phyloP scores from a whole-genome alignment of 1,139 yeast genomes.

The Diutina sp. region DNA sequence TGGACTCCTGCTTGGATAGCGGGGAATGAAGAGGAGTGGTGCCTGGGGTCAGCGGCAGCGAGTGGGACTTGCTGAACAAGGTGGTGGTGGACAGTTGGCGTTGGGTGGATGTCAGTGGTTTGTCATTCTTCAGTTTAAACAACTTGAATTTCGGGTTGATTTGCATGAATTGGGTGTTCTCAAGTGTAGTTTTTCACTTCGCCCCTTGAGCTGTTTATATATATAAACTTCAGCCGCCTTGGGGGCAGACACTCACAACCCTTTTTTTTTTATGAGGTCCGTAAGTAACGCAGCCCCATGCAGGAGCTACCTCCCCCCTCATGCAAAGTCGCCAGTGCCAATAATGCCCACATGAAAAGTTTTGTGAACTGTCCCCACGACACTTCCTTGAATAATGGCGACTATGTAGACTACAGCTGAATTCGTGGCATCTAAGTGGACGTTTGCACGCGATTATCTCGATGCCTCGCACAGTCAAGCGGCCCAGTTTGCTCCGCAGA shows the following conservation, averaged over 20 bases:
- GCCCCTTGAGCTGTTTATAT: not conserved
- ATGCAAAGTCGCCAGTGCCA: not conserved
- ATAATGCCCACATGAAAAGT: not conserved
- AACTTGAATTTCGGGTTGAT: constrained; percentile 1
- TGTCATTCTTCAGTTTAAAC: not conserved
- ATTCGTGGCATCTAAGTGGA: too few relatives aligned
- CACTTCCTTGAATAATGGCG: not conserved
- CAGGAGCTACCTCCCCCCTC: not conserved
- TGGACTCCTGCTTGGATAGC: not conserved
- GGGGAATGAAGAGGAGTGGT: not conserved
- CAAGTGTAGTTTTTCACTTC: not conserved
- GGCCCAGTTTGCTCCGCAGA: not conserved
- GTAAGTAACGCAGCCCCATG: not conserved
- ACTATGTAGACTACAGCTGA: not conserved
- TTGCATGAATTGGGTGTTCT: not conserved
- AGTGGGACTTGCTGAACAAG: not conserved
- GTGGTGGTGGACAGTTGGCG: not conserved
- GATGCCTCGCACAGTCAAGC: not conserved
- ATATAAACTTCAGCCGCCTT: not conserved
- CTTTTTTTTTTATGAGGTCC: not conserved
- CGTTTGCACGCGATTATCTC: too few relatives aligned
- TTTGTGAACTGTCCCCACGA: not conserved
- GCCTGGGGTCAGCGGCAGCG: not conserved
- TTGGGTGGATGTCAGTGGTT: not conserved
- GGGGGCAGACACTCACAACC: not conserved